Percentiles rank a stretch among this genome's conserved stretches.
Conservation (phyloP, 2,329 filamentous ascomycete species). For the Trichoderma breve region DNA sequence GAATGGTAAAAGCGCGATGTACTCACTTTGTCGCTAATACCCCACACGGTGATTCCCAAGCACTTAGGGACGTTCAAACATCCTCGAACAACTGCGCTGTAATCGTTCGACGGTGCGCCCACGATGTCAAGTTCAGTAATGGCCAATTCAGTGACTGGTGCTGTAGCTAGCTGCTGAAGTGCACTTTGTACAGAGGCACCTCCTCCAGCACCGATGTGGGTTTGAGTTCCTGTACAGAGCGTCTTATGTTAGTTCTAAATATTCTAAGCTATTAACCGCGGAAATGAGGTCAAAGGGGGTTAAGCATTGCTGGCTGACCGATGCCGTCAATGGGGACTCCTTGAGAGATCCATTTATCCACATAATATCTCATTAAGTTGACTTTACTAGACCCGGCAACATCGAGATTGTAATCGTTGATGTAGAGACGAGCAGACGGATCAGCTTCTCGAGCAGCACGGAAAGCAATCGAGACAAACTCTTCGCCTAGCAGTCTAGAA, state of each 20-base stretch:
- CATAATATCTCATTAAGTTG: neutral
- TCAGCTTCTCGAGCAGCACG: neutral
- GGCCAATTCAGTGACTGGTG: neutral
- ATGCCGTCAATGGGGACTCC: constrained; percentile 6
- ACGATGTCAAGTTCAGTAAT: constrained; percentile 3
- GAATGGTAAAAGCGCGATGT: neutral
- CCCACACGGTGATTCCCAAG: neutral
- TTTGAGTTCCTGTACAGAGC: neutral
- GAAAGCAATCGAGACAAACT: constrained; percentile 6
- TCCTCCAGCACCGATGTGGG: neutral
- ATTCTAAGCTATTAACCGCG: neutral
- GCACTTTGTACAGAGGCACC: neutral
- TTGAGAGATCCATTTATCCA: constrained; percentile 9
- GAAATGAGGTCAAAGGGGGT: neutral
- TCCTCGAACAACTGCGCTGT: neutral
- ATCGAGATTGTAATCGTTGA: constrained; percentile 10
- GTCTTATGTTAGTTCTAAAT: neutral
- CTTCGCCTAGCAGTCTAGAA: neutral
- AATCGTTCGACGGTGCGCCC: neutral
- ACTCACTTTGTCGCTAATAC: constrained; percentile 2
- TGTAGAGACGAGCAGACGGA: neutral
- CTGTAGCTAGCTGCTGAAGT: constrained; percentile 4
- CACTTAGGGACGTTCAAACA: neutral
- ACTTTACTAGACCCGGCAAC: neutral
- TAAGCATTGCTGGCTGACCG: neutral